phyloP scores from a whole-genome alignment of 1,139 yeast genomes.

The Wickerhamomyces sp. region DNA sequence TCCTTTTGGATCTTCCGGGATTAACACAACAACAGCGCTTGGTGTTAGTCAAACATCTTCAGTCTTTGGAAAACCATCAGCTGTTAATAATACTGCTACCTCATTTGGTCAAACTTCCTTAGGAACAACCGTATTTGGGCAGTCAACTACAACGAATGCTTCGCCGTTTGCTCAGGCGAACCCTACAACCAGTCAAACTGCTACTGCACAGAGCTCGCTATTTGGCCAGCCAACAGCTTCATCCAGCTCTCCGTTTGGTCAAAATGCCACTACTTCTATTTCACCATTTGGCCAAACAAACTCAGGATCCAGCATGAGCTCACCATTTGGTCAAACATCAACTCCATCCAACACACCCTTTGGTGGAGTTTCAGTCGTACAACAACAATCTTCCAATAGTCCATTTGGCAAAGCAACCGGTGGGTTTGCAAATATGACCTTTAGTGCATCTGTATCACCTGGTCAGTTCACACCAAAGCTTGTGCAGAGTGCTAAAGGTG shows the following conservation, averaged over 20 bases:
- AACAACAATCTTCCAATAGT: constrained; percentile 2
- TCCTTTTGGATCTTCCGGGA: not conserved
- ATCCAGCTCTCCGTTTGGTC: constrained; percentile 2
- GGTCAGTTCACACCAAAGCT: constrained; percentile 11
- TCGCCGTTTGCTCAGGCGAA: constrained; percentile 3
- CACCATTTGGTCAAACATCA: constrained; percentile 7
- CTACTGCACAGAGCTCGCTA: not conserved
- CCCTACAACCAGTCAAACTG: not conserved
- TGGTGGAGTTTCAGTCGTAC: constrained; percentile 4
- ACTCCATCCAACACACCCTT: constrained; percentile 3
- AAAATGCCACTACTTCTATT: constrained; percentile 1
- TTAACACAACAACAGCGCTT: not conserved
- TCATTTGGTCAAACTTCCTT: not conserved
- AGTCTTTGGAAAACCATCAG: not conserved
- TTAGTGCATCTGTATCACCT: not conserved
- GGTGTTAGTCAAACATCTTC: not conserved
- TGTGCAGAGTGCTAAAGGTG: constrained; percentile 33
- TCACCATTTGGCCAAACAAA: constrained; percentile 5
- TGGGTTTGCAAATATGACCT: not conserved
- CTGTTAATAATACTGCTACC: not conserved
- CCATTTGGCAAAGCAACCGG: constrained; percentile 13
- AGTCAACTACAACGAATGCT: not conserved
- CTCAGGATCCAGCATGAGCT: too few species aligned
- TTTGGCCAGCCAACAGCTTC: not conserved
- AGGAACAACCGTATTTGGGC: not conserved